These are phyloP conservation scores for Thecaphora frezii DNA, from an alignment of 1,284 basidiomycete genomes.

Conservation along the genomic window DNA sequence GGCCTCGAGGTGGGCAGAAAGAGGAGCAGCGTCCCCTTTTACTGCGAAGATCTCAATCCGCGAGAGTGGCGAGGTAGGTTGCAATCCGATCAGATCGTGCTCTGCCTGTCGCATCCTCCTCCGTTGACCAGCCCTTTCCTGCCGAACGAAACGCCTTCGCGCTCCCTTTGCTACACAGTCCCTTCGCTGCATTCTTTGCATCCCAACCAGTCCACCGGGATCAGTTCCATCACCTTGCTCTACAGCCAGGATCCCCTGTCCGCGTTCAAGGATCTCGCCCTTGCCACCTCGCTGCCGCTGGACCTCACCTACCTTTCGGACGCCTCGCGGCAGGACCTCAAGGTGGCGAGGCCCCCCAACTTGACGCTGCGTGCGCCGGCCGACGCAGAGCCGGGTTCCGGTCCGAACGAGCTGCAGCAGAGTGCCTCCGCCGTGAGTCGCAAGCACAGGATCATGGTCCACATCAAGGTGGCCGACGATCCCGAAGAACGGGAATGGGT, in stretches of 20 bases:
- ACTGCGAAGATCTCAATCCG: constrained; percentile 40
- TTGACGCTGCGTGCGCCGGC: neutral
- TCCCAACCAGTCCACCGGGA: constrained; percentile 27
- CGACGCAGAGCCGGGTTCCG: neutral
- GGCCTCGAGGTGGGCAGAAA: constrained; percentile 8
- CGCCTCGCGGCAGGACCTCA: neutral
- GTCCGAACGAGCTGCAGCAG: neutral
- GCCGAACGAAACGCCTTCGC: too few species aligned
- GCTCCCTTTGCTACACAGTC: too few species aligned
- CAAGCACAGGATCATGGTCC: constrained; percentile 11
- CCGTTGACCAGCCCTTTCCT: too few species aligned
- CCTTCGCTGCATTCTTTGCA: constrained; percentile 11
- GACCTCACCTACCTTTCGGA: neutral
- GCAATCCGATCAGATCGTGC: neutral
- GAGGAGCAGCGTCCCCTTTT: constrained; percentile 33
- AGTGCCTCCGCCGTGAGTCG: neutral
- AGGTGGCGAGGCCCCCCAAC: neutral
- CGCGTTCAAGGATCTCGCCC: constrained; percentile 4
- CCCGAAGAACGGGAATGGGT: constrained; percentile 29
- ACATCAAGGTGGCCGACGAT: constrained; percentile 32
- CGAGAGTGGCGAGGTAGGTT: constrained; percentile 14
- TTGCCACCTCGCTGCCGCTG: constrained; percentile 16
- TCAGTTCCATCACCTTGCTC: constrained; percentile 35
- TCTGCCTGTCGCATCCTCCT: neutral
- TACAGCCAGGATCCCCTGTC: constrained; percentile 18